These are phyloP conservation scores for Trypanosoma vivax DNA, from an alignment of 208 protist genomes.

Conservation along the genomic window DNA sequence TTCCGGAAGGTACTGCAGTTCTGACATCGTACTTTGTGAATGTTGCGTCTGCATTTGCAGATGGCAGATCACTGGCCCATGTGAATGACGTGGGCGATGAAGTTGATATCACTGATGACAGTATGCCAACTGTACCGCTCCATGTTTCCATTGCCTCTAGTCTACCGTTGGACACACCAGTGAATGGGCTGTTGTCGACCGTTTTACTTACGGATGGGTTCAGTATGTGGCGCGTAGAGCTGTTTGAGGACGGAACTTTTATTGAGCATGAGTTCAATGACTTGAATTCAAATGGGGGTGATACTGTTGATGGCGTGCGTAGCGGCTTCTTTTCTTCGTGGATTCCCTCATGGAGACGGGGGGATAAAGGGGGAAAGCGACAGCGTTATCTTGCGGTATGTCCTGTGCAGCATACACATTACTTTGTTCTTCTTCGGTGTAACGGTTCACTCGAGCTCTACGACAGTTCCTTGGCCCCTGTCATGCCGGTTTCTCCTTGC, in stretches of 20 bases:
- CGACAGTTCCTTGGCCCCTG: constrained; percentile 19
- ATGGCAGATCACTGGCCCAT: neutral
- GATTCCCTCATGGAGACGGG: constrained; percentile 15
- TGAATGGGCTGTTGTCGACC: constrained; percentile 18
- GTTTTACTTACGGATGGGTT: constrained; percentile 56
- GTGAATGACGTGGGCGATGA: neutral
- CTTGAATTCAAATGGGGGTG: no score
- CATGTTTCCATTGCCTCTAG: constrained; percentile 14
- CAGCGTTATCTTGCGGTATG: constrained; percentile 47
- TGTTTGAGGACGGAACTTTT: constrained; percentile 41
- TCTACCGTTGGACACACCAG: neutral
- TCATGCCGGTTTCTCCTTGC: constrained; percentile 26
- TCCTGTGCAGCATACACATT: constrained; percentile 52
- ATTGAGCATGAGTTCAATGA: constrained; percentile 15
- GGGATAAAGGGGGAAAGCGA: neutral
- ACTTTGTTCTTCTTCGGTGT: constrained; percentile 51
- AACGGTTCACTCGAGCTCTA: constrained; percentile 67
- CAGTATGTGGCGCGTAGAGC: constrained; percentile 47
- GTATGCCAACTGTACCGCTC: neutral
- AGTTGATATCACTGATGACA: neutral
- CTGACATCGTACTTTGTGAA: constrained; percentile 24
- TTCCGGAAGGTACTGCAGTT: constrained; percentile 37
- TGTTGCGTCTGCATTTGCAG: constrained; percentile 17
- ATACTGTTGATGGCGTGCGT: neutral
- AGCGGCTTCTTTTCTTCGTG: constrained; percentile 2